Evolutionary conservation across 1,284 basidiomycete species (phyloP).

Genomic region (Marasmius sp.): DNA sequence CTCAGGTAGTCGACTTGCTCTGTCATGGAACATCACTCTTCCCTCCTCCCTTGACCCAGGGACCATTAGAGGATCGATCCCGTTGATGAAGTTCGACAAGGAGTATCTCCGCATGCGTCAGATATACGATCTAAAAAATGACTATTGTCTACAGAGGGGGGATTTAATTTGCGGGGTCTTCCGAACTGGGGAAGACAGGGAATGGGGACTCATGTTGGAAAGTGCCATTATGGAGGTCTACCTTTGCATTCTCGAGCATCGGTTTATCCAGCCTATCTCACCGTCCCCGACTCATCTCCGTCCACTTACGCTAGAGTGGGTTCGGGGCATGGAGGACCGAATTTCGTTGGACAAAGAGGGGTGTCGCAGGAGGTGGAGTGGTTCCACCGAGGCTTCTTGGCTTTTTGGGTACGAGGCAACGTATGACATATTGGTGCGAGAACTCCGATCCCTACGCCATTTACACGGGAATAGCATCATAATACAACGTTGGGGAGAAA

Average conservation of each 20-base stretch:
- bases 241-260: not conserved
- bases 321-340: not conserved
- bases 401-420: not conserved
- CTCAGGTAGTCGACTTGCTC: too few species aligned
- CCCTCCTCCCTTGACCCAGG: not conserved
- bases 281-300: not conserved
- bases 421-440: not conserved
- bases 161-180: not conserved
- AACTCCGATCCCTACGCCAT: not conserved
- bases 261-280: not conserved
- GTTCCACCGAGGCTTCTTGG: too few species aligned
- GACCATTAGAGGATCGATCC: not conserved
- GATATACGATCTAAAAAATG: not conserved
- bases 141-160: not conserved
- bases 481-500: not conserved
- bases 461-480: not conserved
- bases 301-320: not conserved
- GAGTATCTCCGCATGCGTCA: not conserved
- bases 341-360: not conserved
- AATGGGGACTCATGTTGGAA: not conserved
- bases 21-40: too few species aligned
- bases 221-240: not conserved
- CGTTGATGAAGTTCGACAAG: not conserved
- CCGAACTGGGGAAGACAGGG: not conserved
- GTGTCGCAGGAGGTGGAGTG: not conserved